Conservation (phyloP, 1,284 basidiomycete genomes). For the Erythrobasidium hasegawianum region DNA sequence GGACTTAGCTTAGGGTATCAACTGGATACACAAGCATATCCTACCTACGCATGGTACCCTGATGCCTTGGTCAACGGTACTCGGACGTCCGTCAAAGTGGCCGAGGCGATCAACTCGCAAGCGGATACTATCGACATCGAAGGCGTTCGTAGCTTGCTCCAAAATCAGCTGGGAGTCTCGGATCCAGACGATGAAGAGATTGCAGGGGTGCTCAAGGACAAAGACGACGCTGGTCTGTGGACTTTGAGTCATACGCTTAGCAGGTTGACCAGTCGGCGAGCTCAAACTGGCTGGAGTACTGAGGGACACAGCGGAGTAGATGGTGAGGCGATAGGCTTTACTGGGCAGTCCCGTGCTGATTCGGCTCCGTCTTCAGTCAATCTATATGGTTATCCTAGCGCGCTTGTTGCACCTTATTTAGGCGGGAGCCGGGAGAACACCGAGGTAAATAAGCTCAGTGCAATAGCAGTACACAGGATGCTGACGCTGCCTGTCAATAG, state of each 20-base stretch:
- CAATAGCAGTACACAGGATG: no score
- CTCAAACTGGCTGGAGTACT: slow-evolving; percentile 51
- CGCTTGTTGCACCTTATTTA: slow-evolving; percentile 39
- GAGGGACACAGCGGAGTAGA: slow-evolving; percentile 52
- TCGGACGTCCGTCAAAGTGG: slow-evolving; percentile 47
- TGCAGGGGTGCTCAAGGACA: slow-evolving; percentile 39
- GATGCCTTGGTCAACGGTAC: slow-evolving; percentile 47
- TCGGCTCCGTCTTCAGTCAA: slow-evolving; percentile 47
- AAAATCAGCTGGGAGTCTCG: slow-evolving; percentile 43
- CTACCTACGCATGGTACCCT: slow-evolving; percentile 47
- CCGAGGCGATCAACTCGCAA: slow-evolving; percentile 31
- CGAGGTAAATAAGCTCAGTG: slow-evolving; percentile 38
- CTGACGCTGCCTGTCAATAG: slow-evolving; percentile 17
- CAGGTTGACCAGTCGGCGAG: slow-evolving; percentile 44
- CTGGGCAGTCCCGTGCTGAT: no score
- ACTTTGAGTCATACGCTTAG: slow-evolving; percentile 28
- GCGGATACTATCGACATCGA: slow-evolving; percentile 36
- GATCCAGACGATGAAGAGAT: slow-evolving; percentile 46
- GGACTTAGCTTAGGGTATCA: slow-evolving; percentile 50
- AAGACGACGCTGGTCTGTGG: slow-evolving; percentile 34
- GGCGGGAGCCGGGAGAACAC: slow-evolving; percentile 51
- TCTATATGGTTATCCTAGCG: slow-evolving; percentile 48
- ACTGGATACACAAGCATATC: slow-evolving; percentile 46
- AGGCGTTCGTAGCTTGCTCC: slow-evolving; percentile 39
- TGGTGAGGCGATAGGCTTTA: no score